Evolutionary conservation across 345 rosid genomes (phyloP).

Genomic region (Lepidium aucheri): DNA sequence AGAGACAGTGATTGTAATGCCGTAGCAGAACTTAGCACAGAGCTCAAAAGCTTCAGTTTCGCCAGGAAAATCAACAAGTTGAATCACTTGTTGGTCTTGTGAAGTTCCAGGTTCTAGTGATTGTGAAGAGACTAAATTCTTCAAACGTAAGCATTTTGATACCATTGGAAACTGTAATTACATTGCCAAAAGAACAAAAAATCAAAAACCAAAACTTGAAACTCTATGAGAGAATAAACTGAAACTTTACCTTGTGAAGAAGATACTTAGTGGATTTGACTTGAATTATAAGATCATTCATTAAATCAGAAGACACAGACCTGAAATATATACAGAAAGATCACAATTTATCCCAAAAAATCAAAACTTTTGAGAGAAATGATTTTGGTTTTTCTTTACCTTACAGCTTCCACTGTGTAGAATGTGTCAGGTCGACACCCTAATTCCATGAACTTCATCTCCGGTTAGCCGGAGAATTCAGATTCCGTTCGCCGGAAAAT

Average conservation of each 20-base stretch:
- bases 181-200: not conserved
- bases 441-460: conserved; percentile 94
- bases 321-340: conserved; percentile 29
- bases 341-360: too few relatives aligned
- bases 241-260: conserved; percentile 99
- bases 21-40: conserved; percentile 95
- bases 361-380: not conserved
- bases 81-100: conserved; percentile 51
- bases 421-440: conserved; percentile 91
- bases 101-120: conserved; percentile 54
- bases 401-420: conserved; percentile 71
- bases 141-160: conserved; percentile 73
- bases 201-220: not conserved
- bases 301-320: conserved; percentile 85
- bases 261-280: conserved; percentile 73
- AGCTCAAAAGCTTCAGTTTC: conserved; percentile 85
- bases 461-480: conserved; percentile 3
- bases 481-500: conserved; percentile 8
- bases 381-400: conserved; percentile 36
- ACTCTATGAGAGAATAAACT: too few relatives aligned
- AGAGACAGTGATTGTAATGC: conserved; percentile 85
- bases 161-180: conserved; percentile 76
- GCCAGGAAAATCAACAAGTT: conserved; percentile 79
- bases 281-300: conserved; percentile 82
- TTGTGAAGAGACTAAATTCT: conserved; percentile 31